Base-by-base conservation (phyloP, 768 basidiomycete species). In the Boletus rufocinnamomeus region DNA sequence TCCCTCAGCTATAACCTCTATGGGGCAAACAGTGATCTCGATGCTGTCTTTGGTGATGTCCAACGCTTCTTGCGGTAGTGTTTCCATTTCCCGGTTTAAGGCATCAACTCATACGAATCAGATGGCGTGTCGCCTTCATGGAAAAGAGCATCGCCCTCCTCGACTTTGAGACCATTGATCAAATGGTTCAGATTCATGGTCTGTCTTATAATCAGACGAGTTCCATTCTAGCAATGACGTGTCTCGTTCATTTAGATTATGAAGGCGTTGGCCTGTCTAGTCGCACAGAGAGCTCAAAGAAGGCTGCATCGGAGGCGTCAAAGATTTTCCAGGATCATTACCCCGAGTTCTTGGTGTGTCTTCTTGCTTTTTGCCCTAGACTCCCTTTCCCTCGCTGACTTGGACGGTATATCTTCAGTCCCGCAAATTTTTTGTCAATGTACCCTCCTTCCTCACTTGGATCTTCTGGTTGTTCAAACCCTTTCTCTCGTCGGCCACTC, bases 381-480 rank as follows among this genome's bases (percentile, higher is more conserved):
- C 23, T 9, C 7, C 14, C 11, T 27, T 9, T 1, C 23, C 19
- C 9, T 30, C 23, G 2, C n/a, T 57, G 19, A 52, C 25, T 17
- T 43, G 6, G 19, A 19, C 43, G 10, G 55, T 40, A 25, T 64
- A 25, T 49, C 16, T 32, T 38, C 61, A 89, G 87, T 80, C 82
- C 65, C 81, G 80, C 68, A 93, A 93, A 69, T 89, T 86, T 75
- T 93, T 93, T 67, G 79, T 93, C 66, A 91, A 90, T 65, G 89
- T 93, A 14, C 91, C 91, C 0, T 81, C 82, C 2, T 66, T 89
- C 57, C 78, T 92, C 63, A 82, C 85, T 41, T 93, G 91, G 90
- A 80, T 93, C 59, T 93, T 91, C 75, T 93, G 91, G 91, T 62
- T 79, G 17, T 92, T 93, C 79, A 93, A 87, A 69, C 81, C 89